These are phyloP conservation scores for Hermanozyma aechmeae DNA, from an alignment of 805 yeast genomes.

Conservation along the genomic window DNA sequence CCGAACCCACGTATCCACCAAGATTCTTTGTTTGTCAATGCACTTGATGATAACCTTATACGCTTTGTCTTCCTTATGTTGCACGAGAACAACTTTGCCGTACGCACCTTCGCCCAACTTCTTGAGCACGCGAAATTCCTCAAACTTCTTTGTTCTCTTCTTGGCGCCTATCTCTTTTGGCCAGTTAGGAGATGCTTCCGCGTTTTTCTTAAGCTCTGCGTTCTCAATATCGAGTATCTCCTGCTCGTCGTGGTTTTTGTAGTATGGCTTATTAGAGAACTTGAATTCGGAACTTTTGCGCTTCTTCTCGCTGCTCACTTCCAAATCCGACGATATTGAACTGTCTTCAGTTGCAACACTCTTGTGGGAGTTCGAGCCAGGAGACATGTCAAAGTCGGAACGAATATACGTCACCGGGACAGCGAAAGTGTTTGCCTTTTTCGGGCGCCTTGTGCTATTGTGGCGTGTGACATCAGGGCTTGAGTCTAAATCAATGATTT, in stretches of 20 bases:
- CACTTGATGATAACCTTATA: conserved; percentile 77
- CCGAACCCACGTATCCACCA: conserved; percentile 96
- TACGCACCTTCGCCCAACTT: conserved; percentile 95
- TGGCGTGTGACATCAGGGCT: conserved; percentile 21
- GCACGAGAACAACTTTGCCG: conserved; percentile 82
- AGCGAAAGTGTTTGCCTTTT: conserved; percentile 16
- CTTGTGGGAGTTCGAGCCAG: conserved; percentile 1
- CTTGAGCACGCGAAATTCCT: conserved; percentile 63
- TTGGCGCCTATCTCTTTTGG: conserved; percentile 50
- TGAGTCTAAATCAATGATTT: conserved; percentile 19
- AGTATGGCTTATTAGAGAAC: too few relatives aligned
- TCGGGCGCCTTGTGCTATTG: conserved; percentile 25
- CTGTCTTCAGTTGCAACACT: conserved; percentile 5
- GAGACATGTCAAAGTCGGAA: not conserved
- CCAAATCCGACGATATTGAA: conserved; percentile 7
- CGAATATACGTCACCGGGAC: conserved; percentile 15
- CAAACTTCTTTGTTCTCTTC: conserved; percentile 61
- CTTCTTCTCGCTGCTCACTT: conserved; percentile 1
- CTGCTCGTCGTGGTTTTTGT: conserved; percentile 26
- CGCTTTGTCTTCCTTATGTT: conserved; percentile 50
- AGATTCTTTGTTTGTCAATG: conserved; percentile 82
- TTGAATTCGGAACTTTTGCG: too few relatives aligned
- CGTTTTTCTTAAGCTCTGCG: conserved; percentile 29
- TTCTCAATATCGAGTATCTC: conserved; percentile 38
- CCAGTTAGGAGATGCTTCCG: conserved; percentile 32